Conservation (phyloP, 73 alveolate genomes). For the Symbiodinium natans region DNA sequence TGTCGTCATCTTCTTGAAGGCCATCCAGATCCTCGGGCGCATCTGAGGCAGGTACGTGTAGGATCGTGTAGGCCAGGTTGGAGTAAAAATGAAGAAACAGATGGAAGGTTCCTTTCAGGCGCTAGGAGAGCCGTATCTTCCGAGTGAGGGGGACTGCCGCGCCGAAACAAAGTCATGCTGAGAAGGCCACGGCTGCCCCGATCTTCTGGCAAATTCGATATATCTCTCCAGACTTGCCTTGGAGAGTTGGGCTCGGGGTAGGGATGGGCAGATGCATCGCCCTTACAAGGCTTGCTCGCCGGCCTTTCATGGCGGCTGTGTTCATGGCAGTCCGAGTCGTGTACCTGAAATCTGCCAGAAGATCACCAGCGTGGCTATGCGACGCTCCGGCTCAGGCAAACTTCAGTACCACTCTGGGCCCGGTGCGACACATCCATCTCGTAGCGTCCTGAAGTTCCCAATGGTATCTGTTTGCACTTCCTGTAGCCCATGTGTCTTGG, state of each 20-base stretch:
- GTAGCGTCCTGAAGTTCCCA: not conserved
- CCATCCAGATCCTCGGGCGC: not conserved
- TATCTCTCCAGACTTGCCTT: not conserved
- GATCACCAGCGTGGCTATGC: not conserved
- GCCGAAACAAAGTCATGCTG: too few species aligned
- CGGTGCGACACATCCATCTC: not conserved
- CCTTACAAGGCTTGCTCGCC: not conserved
- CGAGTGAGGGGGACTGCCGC: too few species aligned
- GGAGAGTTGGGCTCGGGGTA: too few species aligned
- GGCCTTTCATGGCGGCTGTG: slow-evolving; percentile 78
- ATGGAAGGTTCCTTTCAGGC: too few species aligned
- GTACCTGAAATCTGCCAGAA: slow-evolving; percentile 31
- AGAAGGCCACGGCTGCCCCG: not conserved
- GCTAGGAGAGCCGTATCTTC: too few species aligned
- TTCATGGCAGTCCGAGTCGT: slow-evolving; percentile 56
- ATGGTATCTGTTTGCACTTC: not conserved
- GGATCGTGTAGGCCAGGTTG: too few species aligned
- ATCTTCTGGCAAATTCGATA: not conserved
- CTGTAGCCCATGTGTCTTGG: not conserved
- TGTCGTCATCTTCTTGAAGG: not conserved
- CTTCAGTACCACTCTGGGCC: not conserved
- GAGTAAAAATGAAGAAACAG: too few species aligned
- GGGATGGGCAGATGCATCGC: too few species aligned
- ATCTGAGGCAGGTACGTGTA: not conserved
- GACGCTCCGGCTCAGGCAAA: not conserved